These are phyloP conservation scores for Heliamphora exappendiculata DNA, from an alignment of 148 eudicot species.

Conservation along the genomic window DNA sequence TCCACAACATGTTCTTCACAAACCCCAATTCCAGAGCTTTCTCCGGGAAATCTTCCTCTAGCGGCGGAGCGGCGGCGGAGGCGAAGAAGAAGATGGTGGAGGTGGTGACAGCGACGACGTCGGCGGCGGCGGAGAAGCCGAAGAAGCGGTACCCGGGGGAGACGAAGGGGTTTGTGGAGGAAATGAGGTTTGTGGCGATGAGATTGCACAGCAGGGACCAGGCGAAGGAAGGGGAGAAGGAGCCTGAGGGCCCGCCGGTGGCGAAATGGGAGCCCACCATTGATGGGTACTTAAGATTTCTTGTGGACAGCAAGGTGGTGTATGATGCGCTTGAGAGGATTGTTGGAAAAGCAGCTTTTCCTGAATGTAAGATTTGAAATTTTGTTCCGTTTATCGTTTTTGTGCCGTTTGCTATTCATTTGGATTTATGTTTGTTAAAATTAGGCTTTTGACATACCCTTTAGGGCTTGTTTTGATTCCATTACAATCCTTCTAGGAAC, in stretches of 20 bases:
- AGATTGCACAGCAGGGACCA: slow-evolving; percentile 80
- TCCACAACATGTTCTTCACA: slow-evolving; percentile 11
- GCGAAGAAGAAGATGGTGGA: slow-evolving; percentile 18
- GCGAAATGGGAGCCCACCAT: slow-evolving; percentile 75
- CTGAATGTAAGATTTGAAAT: slow-evolving; percentile 57
- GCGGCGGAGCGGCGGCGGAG: slow-evolving; percentile 1
- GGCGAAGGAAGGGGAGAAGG: slow-evolving; percentile 75
- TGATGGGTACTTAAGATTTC: slow-evolving; percentile 86
- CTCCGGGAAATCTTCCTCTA: background rate
- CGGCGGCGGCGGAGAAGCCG: slow-evolving; percentile 29
- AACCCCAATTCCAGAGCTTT: slow-evolving; percentile 20
- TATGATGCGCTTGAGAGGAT: slow-evolving; percentile 77
- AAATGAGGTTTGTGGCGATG: slow-evolving; percentile 97
- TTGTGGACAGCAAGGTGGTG: slow-evolving; percentile 89
- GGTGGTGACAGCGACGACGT: slow-evolving; percentile 22
- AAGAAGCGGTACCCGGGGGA: slow-evolving; percentile 53
- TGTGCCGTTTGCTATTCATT: background rate
- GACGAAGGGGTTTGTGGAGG: slow-evolving; percentile 87
- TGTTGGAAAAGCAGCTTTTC: slow-evolving; percentile 56
- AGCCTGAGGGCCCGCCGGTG: slow-evolving; percentile 48
- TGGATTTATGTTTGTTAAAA: background rate
- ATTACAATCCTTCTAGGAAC: background rate
- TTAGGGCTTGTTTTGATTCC: background rate
- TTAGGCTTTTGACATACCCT: background rate
- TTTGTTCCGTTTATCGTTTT: background rate